These are phyloP conservation scores for Didymosphaeria variabile DNA, from an alignment of 2,329 filamentous ascomycete genomes.

Conservation along the genomic window DNA sequence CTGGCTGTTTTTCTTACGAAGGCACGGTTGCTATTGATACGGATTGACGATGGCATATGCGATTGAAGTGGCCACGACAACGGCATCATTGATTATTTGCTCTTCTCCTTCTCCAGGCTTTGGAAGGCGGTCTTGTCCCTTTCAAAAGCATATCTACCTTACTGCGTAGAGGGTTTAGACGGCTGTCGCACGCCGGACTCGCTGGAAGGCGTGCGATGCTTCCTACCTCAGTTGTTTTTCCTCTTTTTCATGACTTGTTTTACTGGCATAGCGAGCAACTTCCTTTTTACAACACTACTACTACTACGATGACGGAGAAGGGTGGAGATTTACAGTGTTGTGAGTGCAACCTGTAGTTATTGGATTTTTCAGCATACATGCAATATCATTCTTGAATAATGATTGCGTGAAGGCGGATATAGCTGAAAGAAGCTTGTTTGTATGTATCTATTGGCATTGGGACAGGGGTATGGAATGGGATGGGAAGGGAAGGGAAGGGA, in stretches of 20 bases:
- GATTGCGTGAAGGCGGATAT: too few species aligned
- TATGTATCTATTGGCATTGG: too few species aligned
- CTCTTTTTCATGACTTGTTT: conserved; percentile 46
- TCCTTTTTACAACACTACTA: conserved; percentile 23
- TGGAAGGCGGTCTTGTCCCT: conserved; percentile 2
- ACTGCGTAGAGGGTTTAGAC: conserved; percentile 13
- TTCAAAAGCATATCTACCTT: conserved; percentile 9
- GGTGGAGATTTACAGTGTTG: background rate
- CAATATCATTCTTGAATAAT: too few species aligned
- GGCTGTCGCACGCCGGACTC: conserved; percentile 14
- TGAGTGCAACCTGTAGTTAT: too few species aligned
- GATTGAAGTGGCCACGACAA: conserved; percentile 34
- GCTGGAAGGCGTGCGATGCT: conserved; percentile 22
- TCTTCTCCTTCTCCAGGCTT: background rate
- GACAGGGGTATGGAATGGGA: too few species aligned
- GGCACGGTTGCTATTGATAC: conserved; percentile 29
- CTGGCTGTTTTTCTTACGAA: conserved; percentile 37
- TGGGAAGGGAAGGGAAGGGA: too few species aligned
- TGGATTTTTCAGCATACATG: too few species aligned
- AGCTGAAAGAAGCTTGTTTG: too few species aligned
- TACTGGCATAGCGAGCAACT: conserved; percentile 50
- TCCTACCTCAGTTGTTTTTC: conserved; percentile 12
- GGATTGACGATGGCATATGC: conserved; percentile 41
- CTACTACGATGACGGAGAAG: background rate
- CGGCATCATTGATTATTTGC: conserved; percentile 17